Evolutionary conservation across 2,329 filamentous ascomycete species (phyloP), one percentile per base, ranked within the genome.

Genomic region (Aspergillus sp.): DNA sequence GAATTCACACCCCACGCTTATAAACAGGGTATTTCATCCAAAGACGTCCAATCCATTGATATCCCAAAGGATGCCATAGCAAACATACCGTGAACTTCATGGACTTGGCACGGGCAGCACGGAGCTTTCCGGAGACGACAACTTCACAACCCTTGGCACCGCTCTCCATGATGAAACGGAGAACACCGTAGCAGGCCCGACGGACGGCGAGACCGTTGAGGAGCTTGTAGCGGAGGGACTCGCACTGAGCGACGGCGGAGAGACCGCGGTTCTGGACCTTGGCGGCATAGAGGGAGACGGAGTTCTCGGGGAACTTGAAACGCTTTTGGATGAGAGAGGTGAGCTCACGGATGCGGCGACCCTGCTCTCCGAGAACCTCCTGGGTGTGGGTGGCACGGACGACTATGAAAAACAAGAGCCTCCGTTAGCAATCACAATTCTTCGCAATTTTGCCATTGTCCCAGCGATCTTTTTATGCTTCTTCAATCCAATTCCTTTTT

Each of bases 241-340:
- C 95, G 91, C 95, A 99, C 87, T 99, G 95, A 76, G 95, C 95
- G 83, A 99, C 95, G 78, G 95, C 95, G 76, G 93, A 98, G 71
- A 99, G 93, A 90, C 95, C 95, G 80, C 95, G 93, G 87, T 97
- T 98, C 87, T 98, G 95, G 78, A 99, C 95, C 90, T 99, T 99
- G 82, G 95, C 96, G 83, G 95, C 95, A 82, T 99, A 99, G 77
- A 99, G 92, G 69, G 95, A 98, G 80, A 99, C 95, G 73, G 90
- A 96, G 90, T 98, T 98, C 86, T 98, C 93, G 83, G 95, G 93
- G 90, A 99, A 99, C 87, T 97, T 97, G 91, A 99, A 99, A 79
- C 95, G 93, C 90, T 99, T 98, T 87, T 99, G 96, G 87, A 99
- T 99, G 79, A 99, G 90, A 76, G 92, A 97, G 79, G 95, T 99